Evolutionary conservation across 768 basidiomycete species (phyloP).

Genomic region (Lentinus brumalis): DNA sequence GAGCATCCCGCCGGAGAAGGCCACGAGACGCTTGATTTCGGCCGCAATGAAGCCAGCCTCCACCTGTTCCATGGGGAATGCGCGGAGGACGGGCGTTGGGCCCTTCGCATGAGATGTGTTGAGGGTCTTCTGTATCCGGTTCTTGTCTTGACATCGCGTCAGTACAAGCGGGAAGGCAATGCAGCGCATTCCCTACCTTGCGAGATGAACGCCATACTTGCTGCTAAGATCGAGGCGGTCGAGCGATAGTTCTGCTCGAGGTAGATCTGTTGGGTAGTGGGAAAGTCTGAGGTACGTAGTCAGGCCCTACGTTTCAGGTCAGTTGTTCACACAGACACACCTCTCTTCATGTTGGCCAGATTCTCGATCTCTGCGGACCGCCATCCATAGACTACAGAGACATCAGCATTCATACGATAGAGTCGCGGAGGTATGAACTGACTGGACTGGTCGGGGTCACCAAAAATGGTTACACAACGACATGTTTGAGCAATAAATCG

Average conservation of each 20-base stretch:
- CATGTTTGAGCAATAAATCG: constrained; percentile 54
- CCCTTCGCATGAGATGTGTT: constrained; percentile 69
- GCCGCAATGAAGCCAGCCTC: constrained; percentile 74
- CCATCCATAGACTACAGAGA: constrained; percentile 75
- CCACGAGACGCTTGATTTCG: constrained; percentile 79
- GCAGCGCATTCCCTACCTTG: constrained; percentile 55
- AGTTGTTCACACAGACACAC: constrained; percentile 32
- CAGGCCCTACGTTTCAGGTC: neutral
- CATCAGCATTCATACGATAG: constrained; percentile 6
- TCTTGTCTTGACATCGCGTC: constrained; percentile 53
- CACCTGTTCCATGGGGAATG: constrained; percentile 53
- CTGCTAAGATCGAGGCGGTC: constrained; percentile 70
- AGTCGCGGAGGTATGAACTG: constrained; percentile 12
- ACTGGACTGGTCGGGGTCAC: constrained; percentile 92
- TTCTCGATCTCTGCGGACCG: constrained; percentile 79
- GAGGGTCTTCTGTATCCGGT: constrained; percentile 73
- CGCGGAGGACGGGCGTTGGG: constrained; percentile 56
- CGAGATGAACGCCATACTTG: constrained; percentile 76
- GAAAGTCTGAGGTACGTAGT: constrained; percentile 56
- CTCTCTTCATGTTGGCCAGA: constrained; percentile 68
- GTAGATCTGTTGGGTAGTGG: constrained; percentile 63
- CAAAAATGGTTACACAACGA: constrained; percentile 74
- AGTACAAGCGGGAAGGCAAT: neutral
- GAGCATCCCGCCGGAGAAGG: constrained; percentile 70
- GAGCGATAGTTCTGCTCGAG: constrained; percentile 89